These are phyloP conservation scores for Starmerella stigmatis DNA, from an alignment of 805 yeast species.

Conservation along the genomic window DNA sequence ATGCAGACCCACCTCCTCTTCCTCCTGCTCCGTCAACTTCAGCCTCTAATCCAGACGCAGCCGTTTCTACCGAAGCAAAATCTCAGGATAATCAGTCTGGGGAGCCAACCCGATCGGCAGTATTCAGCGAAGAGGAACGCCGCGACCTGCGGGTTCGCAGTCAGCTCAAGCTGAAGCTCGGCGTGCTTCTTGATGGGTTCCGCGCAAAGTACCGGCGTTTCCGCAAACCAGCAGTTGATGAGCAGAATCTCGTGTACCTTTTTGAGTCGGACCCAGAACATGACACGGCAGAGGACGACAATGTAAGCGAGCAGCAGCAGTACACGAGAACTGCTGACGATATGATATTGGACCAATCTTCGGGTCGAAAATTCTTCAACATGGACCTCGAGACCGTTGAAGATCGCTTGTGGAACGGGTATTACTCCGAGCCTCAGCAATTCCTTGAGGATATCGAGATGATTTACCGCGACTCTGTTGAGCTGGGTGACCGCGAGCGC, in stretches of 20 bases:
- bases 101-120: background rate
- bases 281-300: background rate
- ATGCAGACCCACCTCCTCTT: conserved; percentile 1
- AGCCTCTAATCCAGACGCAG: background rate
- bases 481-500: conserved; percentile 74
- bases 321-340: conserved; percentile 41
- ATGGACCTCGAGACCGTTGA: conserved; percentile 92
- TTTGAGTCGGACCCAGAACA: conserved; percentile 33
- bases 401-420: conserved; percentile 95
- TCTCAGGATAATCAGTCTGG: background rate
- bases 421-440: conserved; percentile 83
- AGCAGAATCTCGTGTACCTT: conserved; percentile 55
- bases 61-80: background rate
- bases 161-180: conserved; percentile 69
- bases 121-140: conserved; percentile 30
- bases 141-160: conserved; percentile 73
- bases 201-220: conserved; percentile 80
- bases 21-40: background rate
- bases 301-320: conserved; percentile 31
- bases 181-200: conserved; percentile 81
- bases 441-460: conserved; percentile 73
- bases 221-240: conserved; percentile 83
- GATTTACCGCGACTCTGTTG: conserved; percentile 68
- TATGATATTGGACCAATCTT: conserved; percentile 68
- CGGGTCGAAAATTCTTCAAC: conserved; percentile 64